A percentile compares a stretch with the other conserved stretches of the same genome.
phyloP scores from a whole-genome alignment of 306 rosid genomes.

The Vachellia collinsii region DNA sequence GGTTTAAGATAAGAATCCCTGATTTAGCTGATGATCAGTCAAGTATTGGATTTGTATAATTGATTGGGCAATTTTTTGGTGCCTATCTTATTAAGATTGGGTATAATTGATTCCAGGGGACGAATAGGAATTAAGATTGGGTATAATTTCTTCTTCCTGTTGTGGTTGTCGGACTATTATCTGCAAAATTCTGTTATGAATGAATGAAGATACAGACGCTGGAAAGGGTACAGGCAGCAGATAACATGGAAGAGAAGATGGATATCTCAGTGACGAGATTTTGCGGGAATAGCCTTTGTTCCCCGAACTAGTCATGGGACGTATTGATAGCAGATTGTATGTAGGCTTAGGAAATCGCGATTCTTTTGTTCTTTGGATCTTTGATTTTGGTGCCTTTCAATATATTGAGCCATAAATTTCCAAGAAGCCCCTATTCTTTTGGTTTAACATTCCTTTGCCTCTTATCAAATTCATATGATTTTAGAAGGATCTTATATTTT shows the following conservation, averaged over 20 bases:
- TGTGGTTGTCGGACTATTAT: conserved; percentile 4
- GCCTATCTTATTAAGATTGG: conserved; percentile 27
- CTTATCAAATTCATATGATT: no score
- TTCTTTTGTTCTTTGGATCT: conserved; percentile 40
- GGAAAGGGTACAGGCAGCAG: conserved; percentile 24
- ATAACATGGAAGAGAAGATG: conserved; percentile 32
- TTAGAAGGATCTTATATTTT: no score
- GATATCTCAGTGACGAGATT: conserved; percentile 17
- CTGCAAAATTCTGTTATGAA: conserved; percentile 15
- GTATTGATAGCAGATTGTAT: conserved; percentile 22
- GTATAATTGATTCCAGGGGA: conserved; percentile 8
- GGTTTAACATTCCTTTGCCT: no score
- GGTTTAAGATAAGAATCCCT: conserved; percentile 56
- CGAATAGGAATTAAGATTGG: conserved; percentile 21
- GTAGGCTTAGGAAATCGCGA: conserved; percentile 37
- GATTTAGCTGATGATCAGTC: conserved; percentile 40
- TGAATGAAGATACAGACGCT: conserved; percentile 28
- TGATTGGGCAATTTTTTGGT: conserved; percentile 31
- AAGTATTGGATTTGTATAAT: conserved; percentile 23
- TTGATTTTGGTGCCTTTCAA: conserved; percentile 17
- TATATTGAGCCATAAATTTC: conserved; percentile 38
- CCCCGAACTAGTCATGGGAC: conserved; percentile 2
- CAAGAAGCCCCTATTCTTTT: background rate
- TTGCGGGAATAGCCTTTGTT: conserved; percentile 2
- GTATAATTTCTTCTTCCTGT: conserved; percentile 31